Evolutionary conservation across 768 basidiomycete species (phyloP).

Genomic region (Gymnopilus junonius): DNA sequence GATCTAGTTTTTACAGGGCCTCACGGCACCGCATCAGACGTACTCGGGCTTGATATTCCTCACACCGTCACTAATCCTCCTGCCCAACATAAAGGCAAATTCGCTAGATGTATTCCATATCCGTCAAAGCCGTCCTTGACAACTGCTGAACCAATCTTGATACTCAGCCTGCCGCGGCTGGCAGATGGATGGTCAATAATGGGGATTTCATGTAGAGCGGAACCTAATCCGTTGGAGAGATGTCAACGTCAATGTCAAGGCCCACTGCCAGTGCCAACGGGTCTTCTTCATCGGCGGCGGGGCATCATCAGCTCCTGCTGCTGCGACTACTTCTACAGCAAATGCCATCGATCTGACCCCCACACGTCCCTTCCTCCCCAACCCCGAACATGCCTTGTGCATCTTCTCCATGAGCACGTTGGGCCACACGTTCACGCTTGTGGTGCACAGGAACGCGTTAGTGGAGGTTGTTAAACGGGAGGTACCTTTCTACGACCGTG

Average conservation of each 20-base stretch:
- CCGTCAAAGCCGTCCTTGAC: conserved; percentile 20
- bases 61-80: conserved; percentile 33
- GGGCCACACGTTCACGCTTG: conserved; percentile 26
- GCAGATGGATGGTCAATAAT: conserved; percentile 24
- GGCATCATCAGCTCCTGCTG: background rate
- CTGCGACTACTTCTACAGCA: background rate
- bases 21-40: conserved; percentile 26
- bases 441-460: conserved; percentile 36
- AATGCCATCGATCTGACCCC: conserved; percentile 10
- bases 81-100: conserved; percentile 35
- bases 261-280: conserved; percentile 20
- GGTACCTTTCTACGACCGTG: background rate
- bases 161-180: conserved; percentile 36
- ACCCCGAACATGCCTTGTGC: conserved; percentile 22
- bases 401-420: conserved; percentile 17
- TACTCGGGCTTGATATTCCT: conserved; percentile 40
- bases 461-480: conserved; percentile 12
- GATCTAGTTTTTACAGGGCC: too few relatives aligned
- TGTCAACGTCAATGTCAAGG: too few relatives aligned
- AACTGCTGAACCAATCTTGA: conserved; percentile 21
- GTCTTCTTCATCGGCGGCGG: background rate
- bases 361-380: conserved; percentile 24
- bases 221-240: conserved; percentile 40
- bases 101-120: conserved; percentile 43
- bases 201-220: conserved; percentile 40